These are phyloP conservation scores for Acacia concinna DNA, from an alignment of 331 rosid genomes.

Conservation along the genomic window DNA sequence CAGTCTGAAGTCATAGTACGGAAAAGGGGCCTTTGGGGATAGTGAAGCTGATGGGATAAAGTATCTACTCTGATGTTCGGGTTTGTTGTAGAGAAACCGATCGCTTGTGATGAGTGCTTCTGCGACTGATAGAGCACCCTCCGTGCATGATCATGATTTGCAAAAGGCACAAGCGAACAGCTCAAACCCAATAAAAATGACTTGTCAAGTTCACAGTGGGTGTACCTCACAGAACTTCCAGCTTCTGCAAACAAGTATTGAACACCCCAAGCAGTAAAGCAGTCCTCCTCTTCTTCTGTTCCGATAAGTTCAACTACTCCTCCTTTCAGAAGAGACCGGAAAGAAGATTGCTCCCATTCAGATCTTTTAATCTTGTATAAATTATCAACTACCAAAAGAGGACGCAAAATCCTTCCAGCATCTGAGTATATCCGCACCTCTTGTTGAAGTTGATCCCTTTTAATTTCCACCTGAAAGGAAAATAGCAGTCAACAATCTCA, in stretches of 20 bases:
- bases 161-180: conserved; percentile 82
- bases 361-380: conserved; percentile 54
- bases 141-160: conserved; percentile 96
- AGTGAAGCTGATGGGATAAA: conserved; percentile 74
- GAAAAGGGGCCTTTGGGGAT: conserved; percentile 91
- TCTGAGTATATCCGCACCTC: conserved; percentile 88
- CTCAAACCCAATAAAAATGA: conserved; percentile 84
- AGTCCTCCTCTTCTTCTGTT: conserved; percentile 97
- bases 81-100: conserved; percentile 77
- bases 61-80: conserved; percentile 87
- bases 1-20: conserved; percentile 77
- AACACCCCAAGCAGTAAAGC: conserved; percentile 79
- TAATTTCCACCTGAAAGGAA: conserved; percentile 73
- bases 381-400: conserved; percentile 82
- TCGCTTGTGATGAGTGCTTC: conserved; percentile 96
- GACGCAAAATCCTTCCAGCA: conserved; percentile 94
- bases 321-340: conserved; percentile 59
- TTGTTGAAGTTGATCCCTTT: conserved; percentile 67
- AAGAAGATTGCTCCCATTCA: conserved; percentile 50
- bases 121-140: conserved; percentile 94
- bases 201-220: conserved; percentile 95
- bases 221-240: conserved; percentile 47
- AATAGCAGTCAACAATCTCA: conserved; percentile 24
- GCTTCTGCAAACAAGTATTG: conserved; percentile 57
- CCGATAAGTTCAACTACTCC: conserved; percentile 89